Conservation (phyloP, 768 basidiomycete species). For the Leccinum subgranulosum region DNA sequence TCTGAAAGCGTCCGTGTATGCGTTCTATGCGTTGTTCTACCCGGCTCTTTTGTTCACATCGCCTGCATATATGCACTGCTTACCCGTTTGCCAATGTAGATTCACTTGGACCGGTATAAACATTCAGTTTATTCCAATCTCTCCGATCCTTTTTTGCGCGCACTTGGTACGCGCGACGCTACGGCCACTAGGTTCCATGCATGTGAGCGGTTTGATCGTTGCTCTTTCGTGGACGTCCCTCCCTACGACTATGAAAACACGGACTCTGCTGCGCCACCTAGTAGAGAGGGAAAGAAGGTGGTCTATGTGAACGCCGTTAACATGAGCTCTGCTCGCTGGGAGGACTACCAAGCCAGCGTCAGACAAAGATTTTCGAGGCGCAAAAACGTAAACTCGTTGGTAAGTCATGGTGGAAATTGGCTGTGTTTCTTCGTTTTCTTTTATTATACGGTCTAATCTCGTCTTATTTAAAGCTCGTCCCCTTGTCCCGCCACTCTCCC, state of each 20-base stretch:
- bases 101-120: slow-evolving; percentile 93
- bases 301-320: slow-evolving; percentile 84
- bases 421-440: not conserved
- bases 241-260: slow-evolving; percentile 13
- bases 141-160: slow-evolving; percentile 58
- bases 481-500: slow-evolving; percentile 83
- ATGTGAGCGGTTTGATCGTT: slow-evolving; percentile 82
- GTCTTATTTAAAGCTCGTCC: slow-evolving; percentile 55
- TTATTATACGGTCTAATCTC: not conserved
- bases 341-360: slow-evolving; percentile 45
- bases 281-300: slow-evolving; percentile 51
- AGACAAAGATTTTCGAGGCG: slow-evolving; percentile 38
- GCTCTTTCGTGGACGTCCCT: slow-evolving; percentile 53
- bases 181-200: slow-evolving; percentile 83
- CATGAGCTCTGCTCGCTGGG: slow-evolving; percentile 59
- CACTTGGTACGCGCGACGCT: slow-evolving; percentile 59
- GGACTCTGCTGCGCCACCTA: slow-evolving; percentile 27
- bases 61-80: slow-evolving; percentile 10
- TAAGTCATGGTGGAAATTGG: slow-evolving; percentile 30
- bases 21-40: not conserved
- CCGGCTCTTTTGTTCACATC: slow-evolving; percentile 8
- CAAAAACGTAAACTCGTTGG: slow-evolving; percentile 56
- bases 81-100: slow-evolving; percentile 37
- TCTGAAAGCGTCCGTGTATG: not conserved
- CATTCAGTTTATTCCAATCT: slow-evolving; percentile 54